Evolutionary conservation across 2,329 filamentous ascomycete species (phyloP).

Genomic region (Ilyonectria robusta): DNA sequence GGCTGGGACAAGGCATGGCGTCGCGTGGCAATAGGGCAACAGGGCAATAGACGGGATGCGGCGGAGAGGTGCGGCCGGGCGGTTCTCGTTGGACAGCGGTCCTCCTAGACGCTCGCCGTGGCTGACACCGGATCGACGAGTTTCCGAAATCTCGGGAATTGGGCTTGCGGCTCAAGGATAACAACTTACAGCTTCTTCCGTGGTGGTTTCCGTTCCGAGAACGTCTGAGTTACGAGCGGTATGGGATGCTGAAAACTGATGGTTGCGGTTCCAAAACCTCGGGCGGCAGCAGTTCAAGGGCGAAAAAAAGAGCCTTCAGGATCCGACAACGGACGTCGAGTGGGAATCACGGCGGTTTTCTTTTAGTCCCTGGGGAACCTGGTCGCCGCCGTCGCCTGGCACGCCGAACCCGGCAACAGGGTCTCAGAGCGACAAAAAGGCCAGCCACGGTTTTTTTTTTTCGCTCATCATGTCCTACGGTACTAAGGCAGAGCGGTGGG

Average conservation of each 20-base stretch:
- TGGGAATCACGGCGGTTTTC: constrained; percentile 41
- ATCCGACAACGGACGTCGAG: constrained; percentile 45
- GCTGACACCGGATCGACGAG: background rate
- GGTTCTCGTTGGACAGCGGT: background rate
- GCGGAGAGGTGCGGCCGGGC: background rate
- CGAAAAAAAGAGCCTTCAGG: constrained; percentile 34
- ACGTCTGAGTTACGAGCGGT: background rate
- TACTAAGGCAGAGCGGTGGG: constrained; percentile 11
- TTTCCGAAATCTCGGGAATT: background rate
- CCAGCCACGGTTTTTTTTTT: constrained; percentile 21
- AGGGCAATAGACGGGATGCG: background rate
- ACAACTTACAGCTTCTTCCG: constrained; percentile 3
- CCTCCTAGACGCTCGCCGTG: background rate
- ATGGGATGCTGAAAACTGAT: background rate
- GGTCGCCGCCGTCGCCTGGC: constrained; percentile 15
- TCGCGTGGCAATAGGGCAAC: background rate
- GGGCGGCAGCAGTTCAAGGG: constrained; percentile 31
- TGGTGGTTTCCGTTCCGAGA: background rate
- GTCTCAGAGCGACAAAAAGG: constrained; percentile 18
- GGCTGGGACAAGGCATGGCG: background rate
- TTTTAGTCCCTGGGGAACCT: constrained; percentile 35
- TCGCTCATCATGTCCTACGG: background rate
- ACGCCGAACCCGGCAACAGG: constrained; percentile 27
- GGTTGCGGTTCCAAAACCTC: background rate
- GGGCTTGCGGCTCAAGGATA: constrained; percentile 2